Percentiles rank a stretch among this genome's conserved stretches.
Evolutionary conservation across 768 basidiomycete species (phyloP).

Genomic region (Kwoniella sp.): DNA sequence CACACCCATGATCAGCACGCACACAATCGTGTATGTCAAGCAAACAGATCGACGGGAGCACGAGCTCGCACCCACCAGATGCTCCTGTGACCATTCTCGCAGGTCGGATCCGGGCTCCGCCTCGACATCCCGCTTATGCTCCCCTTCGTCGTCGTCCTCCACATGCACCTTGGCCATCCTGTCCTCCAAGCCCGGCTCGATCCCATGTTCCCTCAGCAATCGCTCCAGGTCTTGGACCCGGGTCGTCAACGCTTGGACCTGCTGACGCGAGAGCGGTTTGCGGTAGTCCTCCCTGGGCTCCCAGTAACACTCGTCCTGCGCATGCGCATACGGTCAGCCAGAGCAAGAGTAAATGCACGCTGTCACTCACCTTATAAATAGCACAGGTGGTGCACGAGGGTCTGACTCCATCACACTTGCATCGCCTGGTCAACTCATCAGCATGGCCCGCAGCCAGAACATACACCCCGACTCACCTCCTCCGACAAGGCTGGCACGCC

Average conservation of each 20-base stretch:
- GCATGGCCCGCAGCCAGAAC: not conserved
- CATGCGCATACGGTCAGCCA: not conserved
- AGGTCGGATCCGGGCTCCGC: slow-evolving; percentile 3
- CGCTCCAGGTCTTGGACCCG: slow-evolving; percentile 38
- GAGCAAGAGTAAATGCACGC: not conserved
- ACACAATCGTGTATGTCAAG: too few species aligned
- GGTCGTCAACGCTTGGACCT: slow-evolving; percentile 38
- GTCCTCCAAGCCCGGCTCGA: slow-evolving; percentile 17
- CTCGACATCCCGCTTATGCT: slow-evolving; percentile 6
- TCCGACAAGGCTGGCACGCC: slow-evolving; percentile 34
- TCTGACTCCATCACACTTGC: slow-evolving; percentile 40
- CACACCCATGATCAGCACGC: too few species aligned
- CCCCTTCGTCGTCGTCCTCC: slow-evolving; percentile 1
- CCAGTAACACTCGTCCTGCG: slow-evolving; percentile 46
- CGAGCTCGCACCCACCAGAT: slow-evolving; percentile 15
- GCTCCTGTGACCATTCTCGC: slow-evolving; percentile 22
- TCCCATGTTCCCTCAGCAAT: slow-evolving; percentile 24
- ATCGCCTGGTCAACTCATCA: slow-evolving; percentile 16
- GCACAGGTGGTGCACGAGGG: slow-evolving; percentile 41
- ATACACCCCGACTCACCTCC: slow-evolving; percentile 18
- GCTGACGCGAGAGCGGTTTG: slow-evolving; percentile 39
- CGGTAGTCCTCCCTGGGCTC: slow-evolving; percentile 36
- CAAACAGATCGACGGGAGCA: not conserved
- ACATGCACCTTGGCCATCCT: not conserved
- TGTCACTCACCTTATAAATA: slow-evolving; percentile 35